phyloP scores from a whole-genome alignment of 495 filamentous ascomycete genomes.

The Podospora pseudoanserina region DNA sequence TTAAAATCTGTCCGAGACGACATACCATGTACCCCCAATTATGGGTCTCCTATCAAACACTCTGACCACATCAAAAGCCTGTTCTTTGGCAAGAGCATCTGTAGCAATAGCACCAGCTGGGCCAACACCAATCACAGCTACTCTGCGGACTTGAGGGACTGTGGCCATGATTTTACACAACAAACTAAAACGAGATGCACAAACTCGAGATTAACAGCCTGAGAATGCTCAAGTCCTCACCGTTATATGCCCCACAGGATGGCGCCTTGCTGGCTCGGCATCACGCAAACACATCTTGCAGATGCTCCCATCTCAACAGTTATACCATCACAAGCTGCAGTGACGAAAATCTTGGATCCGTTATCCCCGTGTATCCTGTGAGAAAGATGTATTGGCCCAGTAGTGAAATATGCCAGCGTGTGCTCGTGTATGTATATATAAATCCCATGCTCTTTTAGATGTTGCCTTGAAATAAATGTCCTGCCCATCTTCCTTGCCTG shows the following conservation, averaged over 20 bases:
- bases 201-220: not conserved
- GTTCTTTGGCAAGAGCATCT: conserved; percentile 58
- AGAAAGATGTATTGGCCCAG: not conserved
- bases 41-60: conserved; percentile 51
- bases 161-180: not conserved
- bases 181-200: not conserved
- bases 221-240: no score
- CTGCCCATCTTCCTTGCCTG: not conserved
- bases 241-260: not conserved
- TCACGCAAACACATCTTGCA: not conserved
- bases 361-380: no score
- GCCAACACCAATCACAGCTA: conserved; percentile 60
- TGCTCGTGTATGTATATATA: not conserved
- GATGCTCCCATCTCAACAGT: not conserved
- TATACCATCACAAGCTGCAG: not conserved
- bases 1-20: not conserved
- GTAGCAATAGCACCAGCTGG: conserved; percentile 58
- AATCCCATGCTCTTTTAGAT: not conserved
- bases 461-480: not conserved
- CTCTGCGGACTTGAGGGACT: conserved; percentile 34
- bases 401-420: not conserved
- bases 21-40: conserved; percentile 34
- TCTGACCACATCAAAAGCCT: conserved; percentile 53
- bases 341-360: not conserved
- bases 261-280: not conserved